phyloP scores from a whole-genome alignment of 2,329 filamentous ascomycete species.

The Fusarium sp. region DNA sequence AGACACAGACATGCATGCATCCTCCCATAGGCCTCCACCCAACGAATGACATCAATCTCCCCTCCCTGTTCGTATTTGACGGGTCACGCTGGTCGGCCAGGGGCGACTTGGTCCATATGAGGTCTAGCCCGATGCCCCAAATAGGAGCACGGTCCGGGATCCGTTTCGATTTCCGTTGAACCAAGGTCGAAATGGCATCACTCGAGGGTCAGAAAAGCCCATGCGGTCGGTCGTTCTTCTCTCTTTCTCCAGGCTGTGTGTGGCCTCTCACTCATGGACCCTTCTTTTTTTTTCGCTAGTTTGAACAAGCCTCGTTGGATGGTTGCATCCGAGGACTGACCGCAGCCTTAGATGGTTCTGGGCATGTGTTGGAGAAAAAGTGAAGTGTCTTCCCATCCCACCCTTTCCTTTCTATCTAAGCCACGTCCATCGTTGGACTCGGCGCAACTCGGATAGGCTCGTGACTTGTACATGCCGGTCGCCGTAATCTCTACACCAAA shows the following conservation, averaged over 20 bases:
- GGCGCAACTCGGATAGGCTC: not conserved
- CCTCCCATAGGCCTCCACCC: not conserved
- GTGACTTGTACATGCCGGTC: not conserved
- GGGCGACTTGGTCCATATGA: not conserved
- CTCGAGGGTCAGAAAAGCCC: not conserved
- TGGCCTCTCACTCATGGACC: not conserved
- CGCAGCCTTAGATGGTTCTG: not conserved
- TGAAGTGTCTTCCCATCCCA: slow-evolving; percentile 6
- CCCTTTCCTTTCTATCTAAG: too few species aligned
- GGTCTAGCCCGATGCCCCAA: slow-evolving; percentile 11
- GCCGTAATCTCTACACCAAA: not conserved
- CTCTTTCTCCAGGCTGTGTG: not conserved
- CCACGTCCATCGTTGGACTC: not conserved
- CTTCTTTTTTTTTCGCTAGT: not conserved
- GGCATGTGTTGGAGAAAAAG: not conserved
- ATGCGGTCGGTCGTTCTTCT: not conserved
- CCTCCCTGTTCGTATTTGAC: slow-evolving; percentile 23
- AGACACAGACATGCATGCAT: not conserved
- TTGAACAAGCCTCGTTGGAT: slow-evolving; percentile 10
- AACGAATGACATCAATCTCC: slow-evolving; percentile 35
- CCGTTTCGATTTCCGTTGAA: slow-evolving; percentile 28
- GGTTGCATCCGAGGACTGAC: slow-evolving; percentile 29
- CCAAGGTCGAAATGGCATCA: slow-evolving; percentile 4
- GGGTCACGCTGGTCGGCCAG: slow-evolving; percentile 10
- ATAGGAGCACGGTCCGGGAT: slow-evolving; percentile 13